Base-by-base conservation (phyloP, 805 yeast genomes). In the Cyberlindnera xishuangbannaensis region DNA sequence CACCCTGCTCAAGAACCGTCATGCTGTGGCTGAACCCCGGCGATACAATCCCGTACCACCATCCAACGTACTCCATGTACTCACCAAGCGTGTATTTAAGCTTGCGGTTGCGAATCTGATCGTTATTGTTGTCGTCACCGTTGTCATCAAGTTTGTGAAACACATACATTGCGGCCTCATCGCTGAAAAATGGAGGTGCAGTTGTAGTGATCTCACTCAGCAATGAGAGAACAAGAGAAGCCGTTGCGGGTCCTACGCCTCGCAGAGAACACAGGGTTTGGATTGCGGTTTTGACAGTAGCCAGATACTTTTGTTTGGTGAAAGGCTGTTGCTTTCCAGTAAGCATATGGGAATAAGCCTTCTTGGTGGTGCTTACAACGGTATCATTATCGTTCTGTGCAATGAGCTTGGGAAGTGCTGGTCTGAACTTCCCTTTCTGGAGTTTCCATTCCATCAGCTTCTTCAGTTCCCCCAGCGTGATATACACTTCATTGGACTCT, bases 201-300 rank as follows among this genome's bases (percentile, higher is more conserved):
- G 24, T n/a, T 0, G 8, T 22, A 0, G 46, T 40, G n/a, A 47
- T 37, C 8, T 27, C 28, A 9, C 28, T 30, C 14, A 50, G 23
- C 4, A 40, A 15, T 2, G 54, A 50, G 2, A 52, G 31, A 3
- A 52, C 18, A 15, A 52, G 22, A 1, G 56, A 52, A 1, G 46
- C 53, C 3, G 55, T 52, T 1, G 56, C 56, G 2, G 56, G 56
- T 0, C 56, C 55, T 5, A 52, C 53, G 3, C 56, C 55, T 27
- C 52, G 13, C 9, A 52, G 28, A 3, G 31, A 31, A 7, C 34
- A 33, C 5, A 50, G 17, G 0, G 22, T 20, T 8, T 27, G 30
- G 29, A 46, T 2, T 0, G 51, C 28, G 6, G 20, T 9, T 14
- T 37, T 44, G 6, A 49, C 33, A 3, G 38, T 8, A 10, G 27